Evolutionary conservation across 2,329 filamentous ascomycete genomes (phyloP).

Genomic region (Claviceps pazoutovae): DNA sequence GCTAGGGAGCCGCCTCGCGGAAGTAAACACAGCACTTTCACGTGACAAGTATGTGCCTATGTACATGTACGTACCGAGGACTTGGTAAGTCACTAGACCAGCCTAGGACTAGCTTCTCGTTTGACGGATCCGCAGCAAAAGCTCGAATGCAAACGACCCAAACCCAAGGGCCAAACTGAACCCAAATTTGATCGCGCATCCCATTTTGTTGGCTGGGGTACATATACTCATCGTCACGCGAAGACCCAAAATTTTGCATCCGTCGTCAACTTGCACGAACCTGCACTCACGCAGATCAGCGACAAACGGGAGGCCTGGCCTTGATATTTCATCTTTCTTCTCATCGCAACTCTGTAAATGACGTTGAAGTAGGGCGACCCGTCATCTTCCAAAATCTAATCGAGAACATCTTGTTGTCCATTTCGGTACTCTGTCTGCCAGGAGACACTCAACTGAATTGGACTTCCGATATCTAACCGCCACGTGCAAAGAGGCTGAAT

Average conservation of each 20-base stretch:
- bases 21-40: slow-evolving; percentile 17
- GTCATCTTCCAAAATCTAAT: not conserved
- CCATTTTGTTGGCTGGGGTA: not conserved
- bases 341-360: not conserved
- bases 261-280: not conserved
- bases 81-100: not conserved
- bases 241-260: not conserved
- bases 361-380: not conserved
- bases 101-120: not conserved
- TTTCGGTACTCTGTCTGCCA: not conserved
- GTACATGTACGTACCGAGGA: not conserved
- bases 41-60: slow-evolving; percentile 7
- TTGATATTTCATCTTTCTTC: not conserved
- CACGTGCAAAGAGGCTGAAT: too few species aligned
- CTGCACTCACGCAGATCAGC: not conserved
- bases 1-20: slow-evolving; percentile 11
- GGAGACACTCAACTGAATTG: not conserved
- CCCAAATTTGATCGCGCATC: not conserved
- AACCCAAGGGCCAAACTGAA: not conserved
- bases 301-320: not conserved
- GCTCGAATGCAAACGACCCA: not conserved
- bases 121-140: not conserved
- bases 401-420: not conserved
- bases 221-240: not conserved
- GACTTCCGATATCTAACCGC: not conserved